Conservation (phyloP, 2,329 filamentous ascomycete genomes). For the Alternaria gaisen region DNA sequence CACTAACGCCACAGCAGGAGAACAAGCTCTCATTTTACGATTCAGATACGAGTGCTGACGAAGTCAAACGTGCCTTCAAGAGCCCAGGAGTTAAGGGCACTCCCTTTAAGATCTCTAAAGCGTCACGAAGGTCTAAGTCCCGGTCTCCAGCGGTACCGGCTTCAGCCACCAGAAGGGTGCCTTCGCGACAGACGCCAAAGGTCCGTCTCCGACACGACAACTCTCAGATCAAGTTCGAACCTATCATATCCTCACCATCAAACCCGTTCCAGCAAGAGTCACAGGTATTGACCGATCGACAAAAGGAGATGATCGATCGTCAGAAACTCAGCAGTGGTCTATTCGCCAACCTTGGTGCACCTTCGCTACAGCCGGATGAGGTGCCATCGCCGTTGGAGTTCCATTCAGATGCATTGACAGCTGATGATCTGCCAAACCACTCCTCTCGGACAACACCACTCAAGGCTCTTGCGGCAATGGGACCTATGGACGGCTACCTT, state of each 20-base stretch:
- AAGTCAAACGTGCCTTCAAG: constrained; percentile 24
- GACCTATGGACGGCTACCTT: constrained; percentile 47
- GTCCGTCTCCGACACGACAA: constrained; percentile 76
- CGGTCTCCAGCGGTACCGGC: constrained; percentile 39
- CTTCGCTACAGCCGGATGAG: constrained; percentile 25
- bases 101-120: constrained; percentile 39
- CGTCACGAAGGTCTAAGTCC: constrained; percentile 31
- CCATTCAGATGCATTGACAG: constrained; percentile 39
- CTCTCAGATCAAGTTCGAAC: constrained; percentile 80
- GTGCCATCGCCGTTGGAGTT: constrained; percentile 38
- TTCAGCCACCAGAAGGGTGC: constrained; percentile 28
- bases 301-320: constrained; percentile 78
- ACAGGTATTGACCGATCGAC: constrained; percentile 79
- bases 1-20: constrained; percentile 28
- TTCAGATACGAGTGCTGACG: constrained; percentile 33
- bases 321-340: constrained; percentile 71
- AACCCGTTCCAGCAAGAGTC: constrained; percentile 64
- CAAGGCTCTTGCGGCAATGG: constrained; percentile 36
- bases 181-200: constrained; percentile 52
- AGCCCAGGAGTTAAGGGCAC: constrained; percentile 38
- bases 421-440: constrained; percentile 36
- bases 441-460: constrained; percentile 38
- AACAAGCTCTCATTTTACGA: constrained; percentile 52
- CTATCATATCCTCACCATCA: constrained; percentile 69
- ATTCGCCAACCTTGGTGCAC: constrained; percentile 68